Conservation (phyloP, 2,329 filamentous ascomycete species). For the Dactylellina sp. region DNA sequence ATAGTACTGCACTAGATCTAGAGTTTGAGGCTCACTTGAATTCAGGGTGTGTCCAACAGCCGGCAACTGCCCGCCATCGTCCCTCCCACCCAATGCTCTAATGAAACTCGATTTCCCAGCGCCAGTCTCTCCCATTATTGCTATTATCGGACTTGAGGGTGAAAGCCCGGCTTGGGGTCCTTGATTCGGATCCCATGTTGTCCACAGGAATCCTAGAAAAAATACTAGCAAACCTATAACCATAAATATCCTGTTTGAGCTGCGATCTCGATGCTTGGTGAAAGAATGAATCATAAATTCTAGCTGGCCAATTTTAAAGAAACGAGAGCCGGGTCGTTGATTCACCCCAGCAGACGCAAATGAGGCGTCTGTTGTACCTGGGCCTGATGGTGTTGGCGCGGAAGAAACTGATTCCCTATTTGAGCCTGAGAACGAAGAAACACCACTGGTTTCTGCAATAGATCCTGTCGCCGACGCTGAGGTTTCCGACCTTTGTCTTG, state of each 20-base stretch:
- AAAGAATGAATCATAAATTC: neutral
- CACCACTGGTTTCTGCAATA: neutral
- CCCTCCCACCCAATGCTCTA: conserved; percentile 55
- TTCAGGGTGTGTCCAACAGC: conserved; percentile 44
- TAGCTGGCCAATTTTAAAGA: neutral
- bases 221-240: neutral
- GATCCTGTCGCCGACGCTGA: neutral
- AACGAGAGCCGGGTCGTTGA: neutral
- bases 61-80: conserved; percentile 32
- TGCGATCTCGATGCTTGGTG: neutral
- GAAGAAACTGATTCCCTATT: neutral
- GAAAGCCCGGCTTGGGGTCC: conserved; percentile 5
- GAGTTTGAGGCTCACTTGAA: conserved; percentile 38
- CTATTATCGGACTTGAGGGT: conserved; percentile 49
- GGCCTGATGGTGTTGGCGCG: too few species aligned
- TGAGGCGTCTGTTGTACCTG: too few species aligned
- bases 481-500: conserved; percentile 4
- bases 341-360: neutral
- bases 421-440: neutral
- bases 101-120: conserved; percentile 60
- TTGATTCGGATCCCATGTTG: neutral
- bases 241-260: neutral
- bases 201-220: conserved; percentile 11
- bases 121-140: conserved; percentile 61
- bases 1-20: neutral